Conservation (phyloP, 2,329 filamentous ascomycete genomes). For the Fusarium compactum region DNA sequence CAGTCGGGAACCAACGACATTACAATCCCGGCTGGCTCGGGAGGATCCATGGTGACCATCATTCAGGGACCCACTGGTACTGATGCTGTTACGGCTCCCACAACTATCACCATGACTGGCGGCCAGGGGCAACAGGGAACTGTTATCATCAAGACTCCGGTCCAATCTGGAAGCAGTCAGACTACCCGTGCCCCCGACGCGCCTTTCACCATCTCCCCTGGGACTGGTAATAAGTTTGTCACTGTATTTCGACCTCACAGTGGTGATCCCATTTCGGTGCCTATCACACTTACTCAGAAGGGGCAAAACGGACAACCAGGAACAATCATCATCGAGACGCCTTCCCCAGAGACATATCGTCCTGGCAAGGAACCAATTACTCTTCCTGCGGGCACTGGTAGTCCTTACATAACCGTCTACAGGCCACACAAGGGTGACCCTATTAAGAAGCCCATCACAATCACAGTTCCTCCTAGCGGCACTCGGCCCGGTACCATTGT, state of each 20-base stretch:
- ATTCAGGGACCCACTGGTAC: slow-evolving; percentile 32
- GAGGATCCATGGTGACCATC: slow-evolving; percentile 21
- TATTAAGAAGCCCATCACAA: slow-evolving; percentile 17
- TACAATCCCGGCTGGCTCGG: slow-evolving; percentile 27
- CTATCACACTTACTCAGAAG: slow-evolving; percentile 33
- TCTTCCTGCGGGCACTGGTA: slow-evolving; percentile 14
- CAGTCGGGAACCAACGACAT: slow-evolving; percentile 16
- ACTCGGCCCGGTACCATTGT: slow-evolving; percentile 26
- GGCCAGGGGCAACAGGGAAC: slow-evolving; percentile 20
- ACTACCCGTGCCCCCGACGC: slow-evolving; percentile 7
- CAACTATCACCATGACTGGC: slow-evolving; percentile 22
- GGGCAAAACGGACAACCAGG: slow-evolving; percentile 26
- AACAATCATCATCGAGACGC: slow-evolving; percentile 32
- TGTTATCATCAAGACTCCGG: slow-evolving; percentile 33
- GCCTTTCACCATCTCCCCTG: slow-evolving; percentile 31
- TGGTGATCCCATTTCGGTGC: slow-evolving; percentile 28
- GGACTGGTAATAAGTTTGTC: slow-evolving; percentile 5
- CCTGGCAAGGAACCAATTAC: slow-evolving; percentile 26
- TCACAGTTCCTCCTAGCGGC: slow-evolving; percentile 15
- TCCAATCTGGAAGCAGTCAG: slow-evolving; percentile 1
- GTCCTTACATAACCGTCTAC: slow-evolving; percentile 26
- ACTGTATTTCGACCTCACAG: slow-evolving; percentile 34
- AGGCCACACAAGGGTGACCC: slow-evolving; percentile 20
- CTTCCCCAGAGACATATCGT: slow-evolving; percentile 10
- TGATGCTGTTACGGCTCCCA: slow-evolving; percentile 16